A percentile compares a stretch with the other conserved stretches of the same genome.
phyloP scores from a whole-genome alignment of 2,329 filamentous ascomycete genomes.

The Didymella pinodella region DNA sequence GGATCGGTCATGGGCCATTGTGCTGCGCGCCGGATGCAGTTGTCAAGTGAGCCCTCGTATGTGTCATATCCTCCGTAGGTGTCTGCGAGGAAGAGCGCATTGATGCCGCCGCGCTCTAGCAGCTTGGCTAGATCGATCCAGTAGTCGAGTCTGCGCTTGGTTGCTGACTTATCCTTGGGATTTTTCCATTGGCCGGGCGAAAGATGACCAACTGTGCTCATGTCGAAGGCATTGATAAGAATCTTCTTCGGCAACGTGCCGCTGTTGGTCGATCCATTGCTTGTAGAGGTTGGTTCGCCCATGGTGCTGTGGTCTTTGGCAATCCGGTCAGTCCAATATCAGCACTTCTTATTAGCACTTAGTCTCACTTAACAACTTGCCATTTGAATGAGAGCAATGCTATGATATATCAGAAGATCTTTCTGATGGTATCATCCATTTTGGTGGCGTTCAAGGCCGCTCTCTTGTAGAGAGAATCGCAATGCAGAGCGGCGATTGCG shows the following conservation, averaged over 20 bases:
- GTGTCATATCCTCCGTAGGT: constrained; percentile 60
- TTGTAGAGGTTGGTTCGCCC: not conserved
- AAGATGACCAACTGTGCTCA: not conserved
- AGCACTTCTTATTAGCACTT: too few species aligned
- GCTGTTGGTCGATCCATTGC: not conserved
- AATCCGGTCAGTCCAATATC: too few species aligned
- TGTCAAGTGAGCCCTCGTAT: not conserved
- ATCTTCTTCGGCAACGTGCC: not conserved
- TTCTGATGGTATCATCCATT: not conserved
- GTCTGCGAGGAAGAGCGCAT: constrained; percentile 71
- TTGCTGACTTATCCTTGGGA: constrained; percentile 55
- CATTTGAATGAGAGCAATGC: not conserved
- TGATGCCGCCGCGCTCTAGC: constrained; percentile 68
- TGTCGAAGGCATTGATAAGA: not conserved
- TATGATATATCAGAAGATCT: not conserved
- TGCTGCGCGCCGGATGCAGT: not conserved
- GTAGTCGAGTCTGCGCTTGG: constrained; percentile 67
- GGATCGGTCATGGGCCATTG: not conserved
- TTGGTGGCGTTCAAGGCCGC: not conserved
- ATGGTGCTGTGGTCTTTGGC: not conserved
- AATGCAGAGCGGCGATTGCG: not conserved
- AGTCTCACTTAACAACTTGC: too few species aligned
- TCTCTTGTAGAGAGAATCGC: not conserved
- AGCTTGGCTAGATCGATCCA: constrained; percentile 71
- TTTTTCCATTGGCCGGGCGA: not conserved